Evolutionary conservation across 257 asterid genomes (phyloP).

Genomic region (Nicotiana attenuata): DNA sequence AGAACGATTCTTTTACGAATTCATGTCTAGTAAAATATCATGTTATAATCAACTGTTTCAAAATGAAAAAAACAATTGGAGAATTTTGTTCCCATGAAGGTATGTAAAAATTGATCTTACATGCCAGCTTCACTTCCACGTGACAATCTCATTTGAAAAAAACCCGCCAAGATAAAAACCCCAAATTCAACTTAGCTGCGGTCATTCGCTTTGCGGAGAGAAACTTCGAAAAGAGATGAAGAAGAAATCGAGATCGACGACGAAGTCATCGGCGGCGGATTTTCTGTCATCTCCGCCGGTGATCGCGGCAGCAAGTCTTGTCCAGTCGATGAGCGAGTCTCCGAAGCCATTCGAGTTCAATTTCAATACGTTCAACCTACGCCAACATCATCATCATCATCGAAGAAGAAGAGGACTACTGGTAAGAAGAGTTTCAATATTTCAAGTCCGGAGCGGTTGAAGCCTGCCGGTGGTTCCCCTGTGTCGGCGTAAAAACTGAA

Average conservation of each 20-base stretch:
- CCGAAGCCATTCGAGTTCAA: slow-evolving; percentile 47
- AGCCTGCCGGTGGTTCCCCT: slow-evolving; percentile 29
- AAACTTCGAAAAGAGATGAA: slow-evolving; percentile 24
- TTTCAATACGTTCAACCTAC: slow-evolving; percentile 23
- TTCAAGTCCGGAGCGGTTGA: slow-evolving; percentile 9
- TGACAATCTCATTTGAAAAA: neutral
- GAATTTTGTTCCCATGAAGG: too few relatives aligned
- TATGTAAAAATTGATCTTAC: too few relatives aligned
- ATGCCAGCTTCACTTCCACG: neutral
- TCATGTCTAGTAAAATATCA: too few relatives aligned
- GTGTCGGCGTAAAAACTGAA: slow-evolving; percentile 34
- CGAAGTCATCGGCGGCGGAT: slow-evolving; percentile 36
- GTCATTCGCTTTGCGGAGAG: neutral
- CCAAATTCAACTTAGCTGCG: neutral
- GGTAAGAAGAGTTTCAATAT: too few relatives aligned
- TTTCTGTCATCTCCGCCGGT: slow-evolving; percentile 29
- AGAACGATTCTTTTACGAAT: too few relatives aligned
- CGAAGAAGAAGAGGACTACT: slow-evolving; percentile 24
- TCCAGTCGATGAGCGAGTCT: slow-evolving; percentile 39
- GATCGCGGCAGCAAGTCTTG: slow-evolving; percentile 28
- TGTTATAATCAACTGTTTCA: too few relatives aligned
- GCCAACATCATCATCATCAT: slow-evolving; percentile 14
- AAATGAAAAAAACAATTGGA: too few relatives aligned
- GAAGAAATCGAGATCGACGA: slow-evolving; percentile 37
- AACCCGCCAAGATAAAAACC: neutral